Evolutionary conservation across 2,329 filamentous ascomycete species (phyloP), one percentile per base, ranked within the genome.

Genomic region (Atkinsonella hypoxylon): DNA sequence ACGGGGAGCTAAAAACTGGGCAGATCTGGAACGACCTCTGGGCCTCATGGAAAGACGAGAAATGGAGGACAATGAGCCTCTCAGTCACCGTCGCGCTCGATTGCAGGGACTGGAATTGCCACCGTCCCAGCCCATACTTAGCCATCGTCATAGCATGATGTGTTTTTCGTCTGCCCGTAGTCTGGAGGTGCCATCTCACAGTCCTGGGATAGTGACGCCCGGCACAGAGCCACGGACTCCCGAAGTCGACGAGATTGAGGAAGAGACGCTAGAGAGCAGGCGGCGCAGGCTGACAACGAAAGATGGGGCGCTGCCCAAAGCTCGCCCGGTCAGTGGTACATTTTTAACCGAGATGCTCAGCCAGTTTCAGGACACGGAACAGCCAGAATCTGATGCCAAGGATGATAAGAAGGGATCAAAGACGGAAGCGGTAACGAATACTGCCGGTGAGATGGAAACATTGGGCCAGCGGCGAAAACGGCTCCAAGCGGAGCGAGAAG

Each of bases 1-100:
- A 8, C 71, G 76, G n/a, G 74, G 75, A 12, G 68, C 69, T 32
- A 67, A 73, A 52, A 71, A 74, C 46, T 65, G 74, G 53, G 72
- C 74, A 51, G 76, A 79, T 67, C 61, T 82, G 55, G 76, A 82
- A 67, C 69, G 81, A 11, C 86, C 87, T 0, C 65, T 89, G 5
- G 87, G 87, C 4, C 66, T 93, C 51, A 83, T 93, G 73, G 86
- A 94, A 62, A 82, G 81, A 59, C 82, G 88, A 45, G 85, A 94
- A 53, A 70, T 93, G 56, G 93, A 98, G 64, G 93, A 98, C 60
- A 93, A 89, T 50, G 93, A 97, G 64, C 90, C 93, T 0, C 72
- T 96, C 18, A 89, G 85, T 59, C 77, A 77, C 39, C 83, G 90
- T 2, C 81, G 87, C 45, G 85, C 84, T 40, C 78, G 90, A 51